A percentile compares a stretch with the other conserved stretches of the same genome.
Evolutionary conservation across 2,329 filamentous ascomycete species (phyloP).

Genomic region (Phoma sp.): DNA sequence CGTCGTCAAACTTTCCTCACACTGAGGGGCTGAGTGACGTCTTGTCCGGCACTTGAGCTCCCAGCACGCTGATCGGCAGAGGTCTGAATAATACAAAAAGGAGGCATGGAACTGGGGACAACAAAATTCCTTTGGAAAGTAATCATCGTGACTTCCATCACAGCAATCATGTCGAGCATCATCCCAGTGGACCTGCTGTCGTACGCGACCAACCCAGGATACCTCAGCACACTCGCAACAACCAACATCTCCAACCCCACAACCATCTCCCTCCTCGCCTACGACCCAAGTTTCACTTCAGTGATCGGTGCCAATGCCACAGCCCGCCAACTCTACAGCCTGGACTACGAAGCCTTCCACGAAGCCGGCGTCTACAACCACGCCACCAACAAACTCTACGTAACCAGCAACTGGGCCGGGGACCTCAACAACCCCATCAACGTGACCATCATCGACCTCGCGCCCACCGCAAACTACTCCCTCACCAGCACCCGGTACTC

Average conservation of each 20-base stretch:
- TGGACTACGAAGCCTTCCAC: constrained; percentile 47
- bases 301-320: constrained; percentile 42
- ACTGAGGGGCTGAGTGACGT: neutral
- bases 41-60: neutral
- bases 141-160: constrained; percentile 19
- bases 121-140: constrained; percentile 19
- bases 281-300: constrained; percentile 42
- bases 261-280: constrained; percentile 47
- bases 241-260: constrained; percentile 40
- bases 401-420: constrained; percentile 49
- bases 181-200: constrained; percentile 42
- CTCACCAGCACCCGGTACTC: constrained; percentile 48
- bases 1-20: neutral
- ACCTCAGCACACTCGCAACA: constrained; percentile 36
- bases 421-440: constrained; percentile 42
- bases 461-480: constrained; percentile 42
- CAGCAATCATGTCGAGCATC: constrained; percentile 35
- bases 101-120: neutral
- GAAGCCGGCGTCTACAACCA: constrained; percentile 47
- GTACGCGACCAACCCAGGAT: constrained; percentile 39
- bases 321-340: constrained; percentile 40
- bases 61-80: constrained; percentile 1
- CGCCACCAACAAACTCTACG: constrained; percentile 48
- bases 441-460: constrained; percentile 46
- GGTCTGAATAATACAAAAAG: neutral